These are phyloP conservation scores for Ascobolus immersus DNA, from an alignment of 495 filamentous ascomycete genomes.

Conservation along the genomic window DNA sequence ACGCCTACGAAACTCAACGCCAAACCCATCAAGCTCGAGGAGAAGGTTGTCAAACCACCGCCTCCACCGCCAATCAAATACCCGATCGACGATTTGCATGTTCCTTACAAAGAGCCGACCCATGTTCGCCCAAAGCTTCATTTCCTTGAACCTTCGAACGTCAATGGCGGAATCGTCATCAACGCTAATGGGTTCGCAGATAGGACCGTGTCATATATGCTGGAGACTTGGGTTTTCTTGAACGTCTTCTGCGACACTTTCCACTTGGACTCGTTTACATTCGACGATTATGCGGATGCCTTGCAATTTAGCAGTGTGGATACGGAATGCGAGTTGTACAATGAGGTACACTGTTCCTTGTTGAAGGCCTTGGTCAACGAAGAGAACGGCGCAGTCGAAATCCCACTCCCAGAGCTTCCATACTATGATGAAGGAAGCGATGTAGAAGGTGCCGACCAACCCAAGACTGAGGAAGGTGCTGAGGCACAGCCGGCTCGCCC, in stretches of 20 bases:
- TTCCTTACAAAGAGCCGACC: slow-evolving; percentile 34
- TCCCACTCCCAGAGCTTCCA: slow-evolving; percentile 52
- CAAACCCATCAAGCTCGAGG: background rate
- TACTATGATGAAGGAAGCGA: slow-evolving; percentile 39
- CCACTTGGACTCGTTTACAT: slow-evolving; percentile 82
- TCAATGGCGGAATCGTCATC: too few species aligned
- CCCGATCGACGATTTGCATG: slow-evolving; percentile 78
- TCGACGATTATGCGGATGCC: slow-evolving; percentile 84
- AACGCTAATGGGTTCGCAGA: slow-evolving; percentile 20
- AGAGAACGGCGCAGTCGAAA: slow-evolving; percentile 51
- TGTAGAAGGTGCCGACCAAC: slow-evolving; percentile 32
- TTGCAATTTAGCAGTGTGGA: slow-evolving; percentile 56
- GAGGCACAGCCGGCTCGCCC: slow-evolving; percentile 4
- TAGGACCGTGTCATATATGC: slow-evolving; percentile 21
- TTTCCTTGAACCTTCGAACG: slow-evolving; percentile 50
- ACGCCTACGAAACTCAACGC: background rate
- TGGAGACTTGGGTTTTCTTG: slow-evolving; percentile 86
- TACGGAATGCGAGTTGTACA: slow-evolving; percentile 61
- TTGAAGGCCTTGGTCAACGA: slow-evolving; percentile 64
- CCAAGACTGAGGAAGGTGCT: slow-evolving; percentile 16
- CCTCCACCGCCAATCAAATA: slow-evolving; percentile 68
- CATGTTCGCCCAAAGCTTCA: slow-evolving; percentile 45
- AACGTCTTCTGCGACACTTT: slow-evolving; percentile 91
- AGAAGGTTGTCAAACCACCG: slow-evolving; percentile 23
- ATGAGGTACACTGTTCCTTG: slow-evolving; percentile 75